phyloP scores from a whole-genome alignment of 1,284 basidiomycete species.

The Naganishia albida region DNA sequence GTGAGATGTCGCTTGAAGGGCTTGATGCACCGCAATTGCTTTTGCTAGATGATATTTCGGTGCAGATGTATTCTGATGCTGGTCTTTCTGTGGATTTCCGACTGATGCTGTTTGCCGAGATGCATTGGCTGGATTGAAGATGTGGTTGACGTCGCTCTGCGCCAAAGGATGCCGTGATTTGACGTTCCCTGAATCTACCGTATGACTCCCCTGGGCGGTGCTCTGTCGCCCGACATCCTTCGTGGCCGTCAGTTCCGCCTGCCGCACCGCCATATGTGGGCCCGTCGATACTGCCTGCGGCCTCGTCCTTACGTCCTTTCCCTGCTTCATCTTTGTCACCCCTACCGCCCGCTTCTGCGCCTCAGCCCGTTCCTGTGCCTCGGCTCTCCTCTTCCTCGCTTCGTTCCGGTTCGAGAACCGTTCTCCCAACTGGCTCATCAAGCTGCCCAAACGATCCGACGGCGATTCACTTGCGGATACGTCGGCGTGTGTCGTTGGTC shows the following conservation, averaged over 20 bases:
- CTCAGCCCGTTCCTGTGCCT: slow-evolving; percentile 5
- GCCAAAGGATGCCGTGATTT: slow-evolving; percentile 18
- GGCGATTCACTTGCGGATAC: background rate
- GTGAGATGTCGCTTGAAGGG: background rate
- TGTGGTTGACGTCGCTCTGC: slow-evolving; percentile 11
- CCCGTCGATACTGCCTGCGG: background rate
- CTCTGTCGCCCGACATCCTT: background rate
- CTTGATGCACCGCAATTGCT: background rate
- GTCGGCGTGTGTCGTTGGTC: background rate
- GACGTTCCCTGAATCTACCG: background rate
- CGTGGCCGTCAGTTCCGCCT: background rate
- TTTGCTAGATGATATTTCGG: background rate
- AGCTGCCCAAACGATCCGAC: slow-evolving; percentile 9
- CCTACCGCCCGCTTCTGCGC: background rate
- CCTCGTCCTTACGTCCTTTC: background rate
- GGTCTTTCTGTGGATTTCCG: background rate
- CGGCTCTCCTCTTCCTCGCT: slow-evolving; percentile 16
- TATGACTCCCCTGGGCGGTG: background rate
- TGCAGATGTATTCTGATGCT: background rate
- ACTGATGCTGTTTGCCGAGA: too few relatives aligned
- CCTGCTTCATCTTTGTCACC: background rate
- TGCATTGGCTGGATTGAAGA: background rate
- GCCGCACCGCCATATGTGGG: background rate
- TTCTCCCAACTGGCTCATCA: slow-evolving; percentile 19
- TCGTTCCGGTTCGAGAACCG: slow-evolving; percentile 22